A percentile compares a stretch with the other conserved stretches of the same genome.
Evolutionary conservation across 139 green algal species (phyloP).

Genomic region (Chlorella ohadii): DNA sequence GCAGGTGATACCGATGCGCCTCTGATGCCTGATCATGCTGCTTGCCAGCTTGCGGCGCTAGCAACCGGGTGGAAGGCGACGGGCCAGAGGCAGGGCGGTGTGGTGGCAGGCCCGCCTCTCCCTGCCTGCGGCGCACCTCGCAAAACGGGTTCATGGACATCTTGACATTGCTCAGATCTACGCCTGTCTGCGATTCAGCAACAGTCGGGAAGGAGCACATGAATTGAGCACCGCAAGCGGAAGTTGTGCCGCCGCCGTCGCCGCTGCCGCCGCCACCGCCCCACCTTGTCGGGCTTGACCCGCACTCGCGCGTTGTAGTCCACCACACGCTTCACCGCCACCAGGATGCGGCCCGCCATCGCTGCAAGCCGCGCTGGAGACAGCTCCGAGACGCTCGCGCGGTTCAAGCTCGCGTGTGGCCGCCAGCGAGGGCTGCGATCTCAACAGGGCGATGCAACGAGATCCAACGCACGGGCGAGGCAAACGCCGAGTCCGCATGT

Average conservation of each 20-base stretch:
- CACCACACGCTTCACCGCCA: slow-evolving; percentile 56
- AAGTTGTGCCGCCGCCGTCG: not conserved
- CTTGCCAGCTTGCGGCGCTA: too few relatives aligned
- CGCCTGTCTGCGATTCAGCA: slow-evolving; percentile 73
- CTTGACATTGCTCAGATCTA: slow-evolving; percentile 87
- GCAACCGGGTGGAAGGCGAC: not conserved
- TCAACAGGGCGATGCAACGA: too few relatives aligned
- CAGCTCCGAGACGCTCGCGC: too few relatives aligned
- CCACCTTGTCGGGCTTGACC: slow-evolving; percentile 88
- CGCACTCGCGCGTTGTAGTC: slow-evolving; percentile 94
- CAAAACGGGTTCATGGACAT: slow-evolving; percentile 98
- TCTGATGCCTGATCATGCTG: too few relatives aligned
- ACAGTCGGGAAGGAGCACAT: too few relatives aligned
- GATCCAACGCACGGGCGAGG: too few relatives aligned
- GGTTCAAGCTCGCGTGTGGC: too few relatives aligned
- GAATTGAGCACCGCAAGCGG: too few relatives aligned
- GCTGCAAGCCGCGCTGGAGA: not conserved
- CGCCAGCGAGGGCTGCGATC: too few relatives aligned
- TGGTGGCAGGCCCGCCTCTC: not conserved
- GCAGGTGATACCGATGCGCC: too few relatives aligned
- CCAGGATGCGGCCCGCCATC: slow-evolving; percentile 30
- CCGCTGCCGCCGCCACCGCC: not conserved
- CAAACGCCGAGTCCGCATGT: too few relatives aligned
- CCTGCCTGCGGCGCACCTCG: slow-evolving; percentile 71
- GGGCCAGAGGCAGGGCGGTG: too few relatives aligned